A percentile compares a stretch with the other conserved stretches of the same genome.
Evolutionary conservation across 441 rosid species (phyloP).

Genomic region (Erodium moschatum): DNA sequence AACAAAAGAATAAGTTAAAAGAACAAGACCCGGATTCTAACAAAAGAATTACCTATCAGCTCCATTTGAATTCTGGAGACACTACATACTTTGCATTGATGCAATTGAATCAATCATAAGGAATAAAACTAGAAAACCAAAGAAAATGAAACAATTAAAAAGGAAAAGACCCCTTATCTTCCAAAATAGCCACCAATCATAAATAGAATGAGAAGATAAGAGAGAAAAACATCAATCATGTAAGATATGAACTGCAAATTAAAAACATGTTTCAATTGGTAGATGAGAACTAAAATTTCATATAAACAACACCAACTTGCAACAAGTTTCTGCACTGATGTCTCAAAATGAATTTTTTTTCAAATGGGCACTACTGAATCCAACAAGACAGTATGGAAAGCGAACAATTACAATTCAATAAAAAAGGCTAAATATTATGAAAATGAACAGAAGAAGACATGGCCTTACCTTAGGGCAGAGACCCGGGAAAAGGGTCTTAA

Average conservation of each 20-base stretch:
- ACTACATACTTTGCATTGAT: neutral
- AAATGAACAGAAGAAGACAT: neutral
- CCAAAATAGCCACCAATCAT: slow-evolving; percentile 1
- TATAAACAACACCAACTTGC: neutral
- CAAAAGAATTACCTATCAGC: neutral
- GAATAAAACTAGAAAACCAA: neutral
- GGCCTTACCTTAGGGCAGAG: slow-evolving; percentile 30
- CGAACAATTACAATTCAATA: neutral
- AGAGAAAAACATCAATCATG: neutral
- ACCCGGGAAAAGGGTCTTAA: slow-evolving; percentile 23
- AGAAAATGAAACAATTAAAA: neutral
- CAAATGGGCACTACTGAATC: neutral
- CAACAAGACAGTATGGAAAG: neutral
- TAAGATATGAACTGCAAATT: neutral
- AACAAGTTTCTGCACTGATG: neutral
- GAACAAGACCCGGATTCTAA: neutral
- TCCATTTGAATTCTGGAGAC: neutral
- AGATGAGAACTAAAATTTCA: neutral
- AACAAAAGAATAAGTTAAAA: too few species aligned
- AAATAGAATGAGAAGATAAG: neutral
- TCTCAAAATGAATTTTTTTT: slow-evolving; percentile 5
- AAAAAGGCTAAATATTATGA: neutral
- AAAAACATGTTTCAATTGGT: neutral
- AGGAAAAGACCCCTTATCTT: neutral
- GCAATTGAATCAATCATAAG: neutral